These are phyloP conservation scores for Spiromastix sp. DNA, from an alignment of 2,329 filamentous ascomycete species.

Conservation along the genomic window DNA sequence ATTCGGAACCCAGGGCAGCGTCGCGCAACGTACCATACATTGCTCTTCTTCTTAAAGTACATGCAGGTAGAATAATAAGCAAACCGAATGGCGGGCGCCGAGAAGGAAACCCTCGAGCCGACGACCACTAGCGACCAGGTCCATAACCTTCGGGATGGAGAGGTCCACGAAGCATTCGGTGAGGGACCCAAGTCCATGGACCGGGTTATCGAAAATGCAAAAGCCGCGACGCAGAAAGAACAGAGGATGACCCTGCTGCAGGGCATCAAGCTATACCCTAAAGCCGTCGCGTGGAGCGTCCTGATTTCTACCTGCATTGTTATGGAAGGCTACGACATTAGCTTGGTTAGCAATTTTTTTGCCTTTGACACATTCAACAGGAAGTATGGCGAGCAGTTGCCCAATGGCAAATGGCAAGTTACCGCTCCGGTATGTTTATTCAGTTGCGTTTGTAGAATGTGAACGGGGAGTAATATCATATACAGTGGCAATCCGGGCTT, in stretches of 20 bases:
- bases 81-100: too few relatives aligned
- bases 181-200: not conserved
- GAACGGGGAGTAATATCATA: conserved; percentile 12
- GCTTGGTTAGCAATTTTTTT: conserved; percentile 72
- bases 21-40: too few relatives aligned
- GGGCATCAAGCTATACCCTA: conserved; percentile 73
- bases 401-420: conserved; percentile 29
- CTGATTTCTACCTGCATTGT: conserved; percentile 83
- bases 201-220: conserved; percentile 31
- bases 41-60: too few relatives aligned
- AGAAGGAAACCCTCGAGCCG: too few relatives aligned
- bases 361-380: conserved; percentile 30
- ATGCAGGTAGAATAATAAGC: too few relatives aligned
- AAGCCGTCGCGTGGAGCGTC: conserved; percentile 73
- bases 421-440: conserved; percentile 25
- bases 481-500: conserved; percentile 36
- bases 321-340: conserved; percentile 86
- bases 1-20: too few relatives aligned
- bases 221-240: conserved; percentile 34
- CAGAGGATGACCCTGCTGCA: conserved; percentile 63
- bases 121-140: too few relatives aligned
- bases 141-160: too few relatives aligned
- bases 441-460: conserved; percentile 3
- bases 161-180: too few relatives aligned
- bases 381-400: conserved; percentile 28